A percentile compares a stretch with the other conserved stretches of the same genome.
These are phyloP conservation scores for Epichloe amarillans DNA, from an alignment of 2,329 filamentous ascomycete genomes.

Conservation along the genomic window DNA sequence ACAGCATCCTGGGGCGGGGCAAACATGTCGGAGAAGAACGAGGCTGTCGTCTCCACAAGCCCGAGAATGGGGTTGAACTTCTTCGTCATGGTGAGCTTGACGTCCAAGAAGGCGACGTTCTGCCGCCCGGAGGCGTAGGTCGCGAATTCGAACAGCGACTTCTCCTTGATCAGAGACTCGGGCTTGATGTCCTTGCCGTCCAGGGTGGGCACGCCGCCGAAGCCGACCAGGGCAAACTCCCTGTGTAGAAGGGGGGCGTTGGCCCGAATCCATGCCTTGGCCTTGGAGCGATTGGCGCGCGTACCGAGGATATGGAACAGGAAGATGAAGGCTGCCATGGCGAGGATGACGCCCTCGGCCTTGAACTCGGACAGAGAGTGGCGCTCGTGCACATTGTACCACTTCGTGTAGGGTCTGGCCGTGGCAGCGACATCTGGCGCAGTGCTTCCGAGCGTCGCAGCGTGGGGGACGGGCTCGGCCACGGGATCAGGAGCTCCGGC, in stretches of 20 bases:
- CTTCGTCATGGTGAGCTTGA: conserved; percentile 70
- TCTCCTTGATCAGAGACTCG: conserved; percentile 59
- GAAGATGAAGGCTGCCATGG: conserved; percentile 60
- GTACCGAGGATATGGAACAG: conserved; percentile 71
- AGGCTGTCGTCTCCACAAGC: conserved; percentile 49
- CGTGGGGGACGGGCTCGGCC: conserved; percentile 33
- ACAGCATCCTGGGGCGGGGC: conserved; percentile 55
- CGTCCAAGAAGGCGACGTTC: conserved; percentile 83
- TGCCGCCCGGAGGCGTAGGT: conserved; percentile 83
- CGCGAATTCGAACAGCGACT: conserved; percentile 72
- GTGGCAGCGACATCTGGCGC: conserved; percentile 33
- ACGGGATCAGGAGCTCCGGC: conserved; percentile 60
- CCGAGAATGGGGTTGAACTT: conserved; percentile 66
- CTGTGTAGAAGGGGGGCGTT: conserved; percentile 58
- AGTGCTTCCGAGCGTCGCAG: conserved; percentile 32
- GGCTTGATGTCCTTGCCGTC: conserved; percentile 25
- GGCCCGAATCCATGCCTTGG: conserved; percentile 65
- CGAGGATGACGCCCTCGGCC: conserved; percentile 71
- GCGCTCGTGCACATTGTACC: conserved; percentile 95
- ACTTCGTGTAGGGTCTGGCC: conserved; percentile 67
- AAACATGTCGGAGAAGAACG: conserved; percentile 71
- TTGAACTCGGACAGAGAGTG: conserved; percentile 73
- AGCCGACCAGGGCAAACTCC: conserved; percentile 84
- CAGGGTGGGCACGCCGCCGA: conserved; percentile 42
- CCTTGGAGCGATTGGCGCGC: conserved; percentile 64